These are phyloP conservation scores for Kodamaea sp. DNA, from an alignment of 1,139 yeast species.

Conservation along the genomic window DNA sequence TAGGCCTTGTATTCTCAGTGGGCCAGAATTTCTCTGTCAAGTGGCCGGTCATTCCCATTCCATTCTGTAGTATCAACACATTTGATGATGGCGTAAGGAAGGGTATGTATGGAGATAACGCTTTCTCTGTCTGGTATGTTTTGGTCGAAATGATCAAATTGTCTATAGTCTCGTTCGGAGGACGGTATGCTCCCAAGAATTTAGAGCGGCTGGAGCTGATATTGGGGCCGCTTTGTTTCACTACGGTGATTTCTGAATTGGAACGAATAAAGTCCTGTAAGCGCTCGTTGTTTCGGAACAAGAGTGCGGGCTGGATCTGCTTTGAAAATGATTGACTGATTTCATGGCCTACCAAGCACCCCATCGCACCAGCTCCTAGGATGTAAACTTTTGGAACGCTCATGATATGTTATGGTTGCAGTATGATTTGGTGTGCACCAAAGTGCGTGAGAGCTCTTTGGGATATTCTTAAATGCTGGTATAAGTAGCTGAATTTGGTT, in stretches of 20 bases:
- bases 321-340: constrained; percentile 30
- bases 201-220: constrained; percentile 14
- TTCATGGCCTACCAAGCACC: constrained; percentile 43
- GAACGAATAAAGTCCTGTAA: constrained; percentile 40
- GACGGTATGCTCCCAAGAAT: constrained; percentile 12
- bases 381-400: constrained; percentile 37
- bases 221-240: constrained; percentile 21
- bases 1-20: constrained; percentile 45
- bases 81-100: constrained; percentile 47
- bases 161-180: constrained; percentile 31
- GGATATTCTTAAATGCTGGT: too few relatives aligned
- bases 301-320: constrained; percentile 34
- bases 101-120: constrained; percentile 46
- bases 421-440: too few relatives aligned
- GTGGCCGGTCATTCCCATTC: constrained; percentile 66
- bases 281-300: constrained; percentile 40
- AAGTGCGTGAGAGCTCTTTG: too few relatives aligned
- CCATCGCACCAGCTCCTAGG: constrained; percentile 49
- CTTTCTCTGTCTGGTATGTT: constrained; percentile 53
- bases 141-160: constrained; percentile 66
- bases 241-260: constrained; percentile 36
- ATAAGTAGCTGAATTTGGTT: too few relatives aligned
- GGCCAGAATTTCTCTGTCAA: constrained; percentile 61
- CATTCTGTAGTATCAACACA: constrained; percentile 74
- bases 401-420: too few relatives aligned